phyloP scores from a whole-genome alignment of 2,329 filamentous ascomycete species.

The Ophioceras dolichostomum region DNA sequence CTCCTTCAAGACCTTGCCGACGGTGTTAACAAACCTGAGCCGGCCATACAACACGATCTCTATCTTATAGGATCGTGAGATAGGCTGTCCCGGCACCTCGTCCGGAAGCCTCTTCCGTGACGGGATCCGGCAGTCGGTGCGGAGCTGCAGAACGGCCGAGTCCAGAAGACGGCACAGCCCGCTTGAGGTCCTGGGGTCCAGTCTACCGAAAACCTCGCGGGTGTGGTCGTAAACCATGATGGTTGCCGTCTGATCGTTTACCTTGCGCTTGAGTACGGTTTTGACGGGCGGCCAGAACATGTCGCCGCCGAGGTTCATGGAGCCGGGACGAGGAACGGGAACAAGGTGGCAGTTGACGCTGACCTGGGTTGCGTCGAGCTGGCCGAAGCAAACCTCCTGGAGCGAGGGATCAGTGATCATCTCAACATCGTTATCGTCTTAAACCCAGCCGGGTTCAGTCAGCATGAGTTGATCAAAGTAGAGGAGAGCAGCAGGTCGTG shows the following conservation, averaged over 20 bases:
- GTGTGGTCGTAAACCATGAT: conserved; percentile 67
- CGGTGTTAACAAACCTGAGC: conserved; percentile 45
- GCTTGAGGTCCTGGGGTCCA: conserved; percentile 55
- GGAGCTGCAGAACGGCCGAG: conserved; percentile 46
- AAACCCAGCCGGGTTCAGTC: too few species aligned
- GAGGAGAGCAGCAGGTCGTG: too few species aligned
- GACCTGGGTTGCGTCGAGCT: conserved; percentile 56
- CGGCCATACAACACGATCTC: conserved; percentile 74
- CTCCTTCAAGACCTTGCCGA: conserved; percentile 58
- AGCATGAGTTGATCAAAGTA: too few species aligned
- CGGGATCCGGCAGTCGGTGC: conserved; percentile 60
- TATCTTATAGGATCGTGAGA: conserved; percentile 49
- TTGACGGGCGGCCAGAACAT: conserved; percentile 63
- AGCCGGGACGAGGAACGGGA: conserved; percentile 54
- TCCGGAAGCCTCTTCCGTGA: conserved; percentile 47
- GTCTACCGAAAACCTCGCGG: conserved; percentile 58
- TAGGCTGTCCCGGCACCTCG: conserved; percentile 52
- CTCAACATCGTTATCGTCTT: conserved; percentile 44
- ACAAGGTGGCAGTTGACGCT: conserved; percentile 55
- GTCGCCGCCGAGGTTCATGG: conserved; percentile 43
- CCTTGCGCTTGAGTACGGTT: conserved; percentile 51
- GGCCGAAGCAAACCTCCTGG: conserved; percentile 72
- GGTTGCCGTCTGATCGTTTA: conserved; percentile 39
- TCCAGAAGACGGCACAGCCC: conserved; percentile 67
- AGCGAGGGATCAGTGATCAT: conserved; percentile 47